Evolutionary conservation across 2,329 filamentous ascomycete species (phyloP).

Genomic region (Drechslerella stenobrocha): DNA sequence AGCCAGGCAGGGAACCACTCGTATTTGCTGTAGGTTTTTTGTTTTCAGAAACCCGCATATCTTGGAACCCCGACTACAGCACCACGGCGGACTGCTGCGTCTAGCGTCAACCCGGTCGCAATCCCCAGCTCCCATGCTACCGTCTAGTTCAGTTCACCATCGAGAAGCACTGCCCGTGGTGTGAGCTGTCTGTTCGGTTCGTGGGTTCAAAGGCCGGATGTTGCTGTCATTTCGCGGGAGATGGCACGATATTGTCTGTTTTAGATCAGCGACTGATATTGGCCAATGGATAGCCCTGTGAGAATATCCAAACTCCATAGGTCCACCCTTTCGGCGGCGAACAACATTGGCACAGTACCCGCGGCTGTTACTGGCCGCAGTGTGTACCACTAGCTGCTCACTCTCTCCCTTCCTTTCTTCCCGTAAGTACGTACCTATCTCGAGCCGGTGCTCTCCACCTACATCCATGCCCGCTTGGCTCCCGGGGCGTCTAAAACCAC

Average conservation of each 20-base stretch:
- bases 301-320: conserved; percentile 48
- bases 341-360: conserved; percentile 43
- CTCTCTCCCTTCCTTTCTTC: conserved; percentile 19
- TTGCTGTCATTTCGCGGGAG: conserved; percentile 24
- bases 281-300: conserved; percentile 46
- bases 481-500: conserved; percentile 22
- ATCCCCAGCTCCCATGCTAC: conserved; percentile 12
- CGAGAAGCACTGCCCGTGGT: conserved; percentile 8
- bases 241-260: conserved; percentile 46
- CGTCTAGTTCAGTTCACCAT: conserved; percentile 46
- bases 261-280: conserved; percentile 49
- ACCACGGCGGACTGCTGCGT: conserved; percentile 24
- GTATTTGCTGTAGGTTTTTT: conserved; percentile 39
- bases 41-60: conserved; percentile 29
- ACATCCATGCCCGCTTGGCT: conserved; percentile 7
- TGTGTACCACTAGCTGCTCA: conserved; percentile 9
- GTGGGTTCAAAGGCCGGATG: conserved; percentile 15
- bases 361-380: conserved; percentile 31
- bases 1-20: conserved; percentile 36
- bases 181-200: conserved; percentile 4
- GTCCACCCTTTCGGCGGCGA: conserved; percentile 40
- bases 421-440: conserved; percentile 48
- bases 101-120: conserved; percentile 9
- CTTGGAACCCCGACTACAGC: conserved; percentile 29
- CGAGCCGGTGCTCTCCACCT: conserved; percentile 15